These are phyloP conservation scores for Trichophaea hybrida DNA, from an alignment of 2,329 filamentous ascomycete genomes.

Conservation along the genomic window DNA sequence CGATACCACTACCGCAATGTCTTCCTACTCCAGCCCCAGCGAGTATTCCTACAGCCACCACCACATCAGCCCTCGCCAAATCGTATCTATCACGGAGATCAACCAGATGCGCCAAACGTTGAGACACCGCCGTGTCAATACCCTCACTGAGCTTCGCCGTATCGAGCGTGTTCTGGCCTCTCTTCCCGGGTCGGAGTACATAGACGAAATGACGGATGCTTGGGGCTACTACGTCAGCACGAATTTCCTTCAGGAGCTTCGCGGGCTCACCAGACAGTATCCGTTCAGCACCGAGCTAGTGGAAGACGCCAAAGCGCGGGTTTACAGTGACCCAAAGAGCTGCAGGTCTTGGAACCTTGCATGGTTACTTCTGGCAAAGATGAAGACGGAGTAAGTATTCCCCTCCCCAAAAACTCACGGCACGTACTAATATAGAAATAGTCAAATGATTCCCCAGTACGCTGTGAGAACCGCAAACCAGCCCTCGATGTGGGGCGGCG, in stretches of 20 bases:
- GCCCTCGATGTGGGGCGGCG: slow-evolving; percentile 56
- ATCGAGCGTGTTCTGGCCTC: slow-evolving; percentile 52
- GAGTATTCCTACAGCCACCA: not conserved
- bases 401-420: not conserved
- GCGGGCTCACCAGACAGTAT: slow-evolving; percentile 51
- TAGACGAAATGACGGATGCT: slow-evolving; percentile 49
- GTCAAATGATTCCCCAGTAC: slow-evolving; percentile 46
- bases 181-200: slow-evolving; percentile 34
- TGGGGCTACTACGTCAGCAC: slow-evolving; percentile 60
- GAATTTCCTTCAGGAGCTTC: slow-evolving; percentile 55
- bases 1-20: slow-evolving; percentile 10
- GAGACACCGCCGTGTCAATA: slow-evolving; percentile 54
- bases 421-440: slow-evolving; percentile 27
- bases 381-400: slow-evolving; percentile 46
- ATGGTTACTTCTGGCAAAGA: slow-evolving; percentile 55
- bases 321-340: slow-evolving; percentile 48
- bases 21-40: slow-evolving; percentile 15
- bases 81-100: slow-evolving; percentile 12
- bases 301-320: slow-evolving; percentile 49
- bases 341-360: slow-evolving; percentile 63
- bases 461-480: slow-evolving; percentile 46
- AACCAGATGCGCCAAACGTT: slow-evolving; percentile 33
- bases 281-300: slow-evolving; percentile 52
- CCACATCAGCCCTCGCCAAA: not conserved
- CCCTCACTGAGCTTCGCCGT: slow-evolving; percentile 55